Evolutionary conservation across 2,329 filamentous ascomycete species (phyloP).

Genomic region (Cordyceps fumosorosea): DNA sequence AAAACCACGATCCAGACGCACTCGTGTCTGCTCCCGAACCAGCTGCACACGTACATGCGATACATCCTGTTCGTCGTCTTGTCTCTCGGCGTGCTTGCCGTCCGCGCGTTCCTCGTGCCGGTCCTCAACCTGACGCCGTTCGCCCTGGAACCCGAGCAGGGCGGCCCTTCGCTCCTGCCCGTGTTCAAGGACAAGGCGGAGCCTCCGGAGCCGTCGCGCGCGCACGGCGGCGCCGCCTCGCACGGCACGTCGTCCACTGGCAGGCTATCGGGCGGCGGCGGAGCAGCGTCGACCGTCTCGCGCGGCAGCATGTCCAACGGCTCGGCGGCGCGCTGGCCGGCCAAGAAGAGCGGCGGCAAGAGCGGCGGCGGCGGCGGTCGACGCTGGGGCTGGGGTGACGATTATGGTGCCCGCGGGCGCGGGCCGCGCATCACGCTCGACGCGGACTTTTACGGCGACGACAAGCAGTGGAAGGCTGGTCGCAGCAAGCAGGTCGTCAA

Average conservation of each 20-base stretch:
- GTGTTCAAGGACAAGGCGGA: constrained; percentile 50
- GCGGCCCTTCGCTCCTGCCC: constrained; percentile 30
- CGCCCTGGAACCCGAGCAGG: constrained; percentile 38
- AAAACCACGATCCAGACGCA: constrained; percentile 72
- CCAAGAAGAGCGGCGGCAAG: constrained; percentile 29
- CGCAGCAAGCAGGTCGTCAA: constrained; percentile 29
- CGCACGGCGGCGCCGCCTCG: constrained; percentile 24
- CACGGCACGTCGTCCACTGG: constrained; percentile 13
- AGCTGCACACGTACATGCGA: constrained; percentile 73
- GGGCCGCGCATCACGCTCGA: constrained; percentile 50
- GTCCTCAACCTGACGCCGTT: constrained; percentile 47
- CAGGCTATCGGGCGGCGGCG: constrained; percentile 11
- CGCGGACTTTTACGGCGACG: constrained; percentile 38
- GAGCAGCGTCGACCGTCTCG: constrained; percentile 6
- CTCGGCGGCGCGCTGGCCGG: constrained; percentile 14
- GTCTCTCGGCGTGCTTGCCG: constrained; percentile 41
- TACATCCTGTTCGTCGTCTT: constrained; percentile 62
- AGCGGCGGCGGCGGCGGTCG: constrained; percentile 31
- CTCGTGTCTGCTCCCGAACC: constrained; percentile 83
- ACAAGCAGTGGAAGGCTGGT: constrained; percentile 29
- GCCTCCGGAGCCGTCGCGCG: constrained; percentile 21
- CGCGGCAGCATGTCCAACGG: constrained; percentile 22
- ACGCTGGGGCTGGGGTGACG: constrained; percentile 39
- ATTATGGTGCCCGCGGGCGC: constrained; percentile 29
- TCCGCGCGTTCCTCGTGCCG: constrained; percentile 52